A percentile compares a stretch with the other conserved stretches of the same genome.
Conservation (phyloP, 2,329 filamentous ascomycete species). For the Cercospora canescens region DNA sequence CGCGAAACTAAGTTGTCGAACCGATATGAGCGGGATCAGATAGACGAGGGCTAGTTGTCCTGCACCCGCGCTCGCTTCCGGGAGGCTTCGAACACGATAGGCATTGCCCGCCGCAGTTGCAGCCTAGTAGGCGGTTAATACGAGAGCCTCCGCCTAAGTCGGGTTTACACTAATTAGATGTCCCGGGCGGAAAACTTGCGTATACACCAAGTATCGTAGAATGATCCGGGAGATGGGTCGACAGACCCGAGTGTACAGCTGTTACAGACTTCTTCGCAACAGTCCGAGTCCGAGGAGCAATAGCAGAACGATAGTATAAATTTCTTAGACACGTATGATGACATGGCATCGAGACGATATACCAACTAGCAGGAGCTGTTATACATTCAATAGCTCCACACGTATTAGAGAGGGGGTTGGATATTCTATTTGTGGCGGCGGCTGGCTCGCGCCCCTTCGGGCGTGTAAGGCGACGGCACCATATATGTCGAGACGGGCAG, state of each 20-base stretch:
- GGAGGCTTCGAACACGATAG: background rate
- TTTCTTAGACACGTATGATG: background rate
- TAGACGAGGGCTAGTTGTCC: background rate
- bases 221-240: background rate
- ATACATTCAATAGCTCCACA: background rate
- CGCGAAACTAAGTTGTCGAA: background rate
- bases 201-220: constrained; percentile 1
- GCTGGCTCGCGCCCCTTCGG: background rate
- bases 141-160: background rate
- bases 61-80: background rate
- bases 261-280: background rate
- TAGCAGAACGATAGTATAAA: background rate
- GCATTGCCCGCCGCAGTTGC: background rate
- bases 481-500: background rate
- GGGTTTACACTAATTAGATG: background rate
- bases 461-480: background rate
- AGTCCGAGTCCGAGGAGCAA: background rate
- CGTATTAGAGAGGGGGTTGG: background rate
- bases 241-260: background rate
- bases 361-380: background rate
- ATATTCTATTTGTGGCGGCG: background rate
- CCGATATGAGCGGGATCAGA: background rate
- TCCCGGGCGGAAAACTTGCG: background rate
- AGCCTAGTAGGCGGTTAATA: background rate
- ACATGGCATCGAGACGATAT: background rate